Evolutionary conservation across 208 protist species (phyloP).

Genomic region (Trypanosoma vivax): DNA sequence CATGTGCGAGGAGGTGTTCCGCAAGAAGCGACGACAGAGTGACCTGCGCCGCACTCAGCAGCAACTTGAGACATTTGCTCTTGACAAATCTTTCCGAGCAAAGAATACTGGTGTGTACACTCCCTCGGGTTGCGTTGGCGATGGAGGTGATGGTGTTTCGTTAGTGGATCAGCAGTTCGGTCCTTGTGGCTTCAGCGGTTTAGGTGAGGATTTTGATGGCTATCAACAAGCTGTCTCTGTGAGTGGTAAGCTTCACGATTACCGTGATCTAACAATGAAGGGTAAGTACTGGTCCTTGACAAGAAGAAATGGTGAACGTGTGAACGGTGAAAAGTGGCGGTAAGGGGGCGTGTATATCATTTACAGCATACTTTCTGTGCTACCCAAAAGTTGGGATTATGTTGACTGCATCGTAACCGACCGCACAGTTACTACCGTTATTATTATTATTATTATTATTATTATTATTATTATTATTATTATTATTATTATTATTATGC

Average conservation of each 20-base stretch:
- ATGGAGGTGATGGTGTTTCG: constrained; percentile 18
- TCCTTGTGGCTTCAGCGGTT: constrained; percentile 46
- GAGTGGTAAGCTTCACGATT: constrained; percentile 57
- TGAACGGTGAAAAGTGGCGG: constrained; percentile 39
- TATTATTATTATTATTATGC: no score
- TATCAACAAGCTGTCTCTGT: constrained; percentile 52
- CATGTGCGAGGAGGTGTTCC: constrained; percentile 65
- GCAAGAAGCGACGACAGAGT: constrained; percentile 35
- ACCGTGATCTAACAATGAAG: constrained; percentile 85
- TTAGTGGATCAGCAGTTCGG: constrained; percentile 83
- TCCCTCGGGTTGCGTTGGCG: not conserved
- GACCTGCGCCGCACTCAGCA: constrained; percentile 26
- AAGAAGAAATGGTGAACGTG: constrained; percentile 33
- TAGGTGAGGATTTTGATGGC: constrained; percentile 50
- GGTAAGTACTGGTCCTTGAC: constrained; percentile 75
- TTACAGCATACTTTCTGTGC: no score
- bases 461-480: no score
- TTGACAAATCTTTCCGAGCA: constrained; percentile 52
- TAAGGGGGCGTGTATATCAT: constrained; percentile 2
- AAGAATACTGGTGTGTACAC: constrained; percentile 73
- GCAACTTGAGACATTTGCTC: constrained; percentile 27
- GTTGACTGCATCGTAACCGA: no score
- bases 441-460: no score
- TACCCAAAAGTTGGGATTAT: no score
- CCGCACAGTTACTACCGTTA: no score